Percentiles rank a stretch among this genome's conserved stretches.
phyloP scores from a whole-genome alignment of 805 yeast genomes.

The Cyberlindnera xishuangbannaensis region DNA sequence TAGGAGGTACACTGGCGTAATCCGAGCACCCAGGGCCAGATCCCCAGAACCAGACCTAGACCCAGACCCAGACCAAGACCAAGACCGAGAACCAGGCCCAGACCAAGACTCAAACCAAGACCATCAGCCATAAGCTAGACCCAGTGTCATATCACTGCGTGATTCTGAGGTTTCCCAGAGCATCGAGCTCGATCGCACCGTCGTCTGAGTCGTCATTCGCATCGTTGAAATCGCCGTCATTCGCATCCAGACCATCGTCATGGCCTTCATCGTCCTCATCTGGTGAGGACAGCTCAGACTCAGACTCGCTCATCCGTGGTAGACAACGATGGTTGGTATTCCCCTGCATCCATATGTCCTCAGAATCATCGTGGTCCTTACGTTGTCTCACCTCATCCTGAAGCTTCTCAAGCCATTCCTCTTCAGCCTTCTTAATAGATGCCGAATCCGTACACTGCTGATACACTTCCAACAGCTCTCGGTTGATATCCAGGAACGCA shows the following conservation, averaged over 20 bases:
- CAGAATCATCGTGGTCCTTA: constrained; percentile 44
- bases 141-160: not conserved
- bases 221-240: constrained; percentile 19
- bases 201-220: constrained; percentile 14
- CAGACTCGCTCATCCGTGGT: constrained; percentile 22
- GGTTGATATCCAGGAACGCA: constrained; percentile 77
- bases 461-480: constrained; percentile 69
- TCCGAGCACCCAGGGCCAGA: no score
- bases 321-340: constrained; percentile 53
- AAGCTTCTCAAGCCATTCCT: constrained; percentile 61
- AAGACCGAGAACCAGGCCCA: not conserved
- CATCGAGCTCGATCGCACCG: constrained; percentile 20
- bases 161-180: constrained; percentile 16
- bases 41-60: not conserved
- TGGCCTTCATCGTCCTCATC: constrained; percentile 21
- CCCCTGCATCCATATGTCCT: constrained; percentile 75
- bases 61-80: not conserved
- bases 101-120: not conserved
- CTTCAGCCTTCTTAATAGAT: constrained; percentile 67
- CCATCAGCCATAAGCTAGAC: no score
- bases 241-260: not conserved
- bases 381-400: constrained; percentile 64
- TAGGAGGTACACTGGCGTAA: no score
- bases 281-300: constrained; percentile 22
- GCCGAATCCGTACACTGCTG: constrained; percentile 76